A percentile compares a stretch with the other conserved stretches of the same genome.
Evolutionary conservation across 1,284 basidiomycete species (phyloP).

Genomic region (Trichosporon inkin): DNA sequence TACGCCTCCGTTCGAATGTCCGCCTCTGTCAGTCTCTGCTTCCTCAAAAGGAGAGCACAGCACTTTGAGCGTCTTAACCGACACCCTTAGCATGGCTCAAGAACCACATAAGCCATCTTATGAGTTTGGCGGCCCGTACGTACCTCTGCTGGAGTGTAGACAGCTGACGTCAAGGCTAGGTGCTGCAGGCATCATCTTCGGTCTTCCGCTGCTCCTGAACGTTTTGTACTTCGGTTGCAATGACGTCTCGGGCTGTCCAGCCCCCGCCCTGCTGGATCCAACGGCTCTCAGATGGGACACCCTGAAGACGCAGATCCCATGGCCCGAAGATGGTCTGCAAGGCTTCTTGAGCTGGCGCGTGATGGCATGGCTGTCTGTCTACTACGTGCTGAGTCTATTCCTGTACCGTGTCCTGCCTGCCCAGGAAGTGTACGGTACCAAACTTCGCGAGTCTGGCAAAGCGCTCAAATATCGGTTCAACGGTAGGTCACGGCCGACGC

Average conservation of each 20-base stretch:
- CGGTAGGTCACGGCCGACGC: background rate
- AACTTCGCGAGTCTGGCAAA: conserved; percentile 14
- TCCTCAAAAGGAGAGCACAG: background rate
- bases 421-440: conserved; percentile 7
- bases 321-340: conserved; percentile 5
- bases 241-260: conserved; percentile 11
- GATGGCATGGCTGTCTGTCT: background rate
- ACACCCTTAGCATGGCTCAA: background rate
- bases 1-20: too few relatives aligned
- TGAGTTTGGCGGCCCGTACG: conserved; percentile 15
- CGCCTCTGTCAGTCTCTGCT: too few relatives aligned
- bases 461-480: conserved; percentile 15
- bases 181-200: conserved; percentile 9
- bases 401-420: conserved; percentile 13
- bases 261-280: background rate
- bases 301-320: conserved; percentile 10
- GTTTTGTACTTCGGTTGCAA: conserved; percentile 12
- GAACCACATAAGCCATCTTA: background rate
- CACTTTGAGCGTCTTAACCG: too few relatives aligned
- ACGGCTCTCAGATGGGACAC: conserved; percentile 6
- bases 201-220: conserved; percentile 6
- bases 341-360: conserved; percentile 12
- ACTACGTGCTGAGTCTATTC: conserved; percentile 10
- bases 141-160: background rate
- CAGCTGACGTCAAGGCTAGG: background rate